Percentiles rank a stretch among this genome's conserved stretches.
phyloP scores from a whole-genome alignment of 2,329 filamentous ascomycete species.

The Tolypocladium inflatum region DNA sequence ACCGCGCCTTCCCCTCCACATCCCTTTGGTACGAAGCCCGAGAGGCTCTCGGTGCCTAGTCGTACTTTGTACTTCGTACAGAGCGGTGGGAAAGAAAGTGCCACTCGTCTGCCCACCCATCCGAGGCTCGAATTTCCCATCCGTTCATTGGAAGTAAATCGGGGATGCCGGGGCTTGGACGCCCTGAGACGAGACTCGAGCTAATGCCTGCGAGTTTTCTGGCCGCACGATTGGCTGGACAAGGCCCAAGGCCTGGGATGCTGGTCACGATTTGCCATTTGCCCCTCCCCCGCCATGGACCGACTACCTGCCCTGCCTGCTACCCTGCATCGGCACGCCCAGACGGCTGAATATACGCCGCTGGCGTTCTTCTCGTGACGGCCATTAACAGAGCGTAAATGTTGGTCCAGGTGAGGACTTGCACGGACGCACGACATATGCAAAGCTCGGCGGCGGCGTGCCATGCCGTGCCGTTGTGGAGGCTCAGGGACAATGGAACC shows the following conservation, averaged over 20 bases:
- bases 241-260: too few relatives aligned
- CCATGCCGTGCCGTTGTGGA: neutral
- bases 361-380: neutral
- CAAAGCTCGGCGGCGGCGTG: neutral
- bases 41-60: too few relatives aligned
- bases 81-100: neutral
- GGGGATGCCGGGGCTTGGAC: neutral
- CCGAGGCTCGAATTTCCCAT: neutral
- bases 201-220: neutral
- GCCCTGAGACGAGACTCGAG: neutral
- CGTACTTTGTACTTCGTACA: too few relatives aligned
- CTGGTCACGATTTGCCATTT: conserved; percentile 1
- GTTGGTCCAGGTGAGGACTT: neutral
- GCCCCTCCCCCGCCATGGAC: conserved; percentile 8
- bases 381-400: neutral
- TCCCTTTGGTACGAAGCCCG: neutral
- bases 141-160: neutral
- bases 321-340: neutral
- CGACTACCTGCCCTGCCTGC: neutral
- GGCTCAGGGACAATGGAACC: neutral
- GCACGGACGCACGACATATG: neutral
- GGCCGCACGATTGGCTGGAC: neutral
- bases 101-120: neutral
- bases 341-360: neutral
- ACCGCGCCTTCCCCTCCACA: neutral